Evolutionary conservation across 2,329 filamentous ascomycete species (phyloP).

Genomic region (Elsinoe fawcettii): DNA sequence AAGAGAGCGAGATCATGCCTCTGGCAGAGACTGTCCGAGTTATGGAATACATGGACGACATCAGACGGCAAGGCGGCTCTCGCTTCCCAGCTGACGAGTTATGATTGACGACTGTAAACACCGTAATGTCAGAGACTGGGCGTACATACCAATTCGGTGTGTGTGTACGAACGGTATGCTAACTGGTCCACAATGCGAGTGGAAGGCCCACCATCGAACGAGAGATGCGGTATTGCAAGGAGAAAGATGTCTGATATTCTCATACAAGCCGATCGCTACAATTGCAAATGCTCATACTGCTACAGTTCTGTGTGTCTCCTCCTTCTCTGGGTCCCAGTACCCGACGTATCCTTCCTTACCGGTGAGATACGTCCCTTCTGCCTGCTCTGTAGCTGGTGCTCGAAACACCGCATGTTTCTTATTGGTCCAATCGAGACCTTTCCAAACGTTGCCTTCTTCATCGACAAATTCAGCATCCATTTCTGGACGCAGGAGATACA

Average conservation of each 20-base stretch:
- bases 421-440: neutral
- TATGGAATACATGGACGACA: constrained; percentile 43
- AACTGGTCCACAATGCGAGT: too few species aligned
- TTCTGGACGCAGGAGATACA: constrained; percentile 23
- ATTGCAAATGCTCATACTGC: neutral
- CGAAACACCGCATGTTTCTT: neutral
- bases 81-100: constrained; percentile 20
- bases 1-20: constrained; percentile 38
- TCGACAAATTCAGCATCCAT: constrained; percentile 20
- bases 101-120: too few species aligned
- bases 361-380: neutral
- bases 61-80: constrained; percentile 32
- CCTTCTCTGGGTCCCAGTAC: neutral
- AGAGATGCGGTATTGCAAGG: too few species aligned
- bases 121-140: too few species aligned
- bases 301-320: neutral
- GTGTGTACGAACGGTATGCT: too few species aligned
- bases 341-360: neutral
- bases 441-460: constrained; percentile 14
- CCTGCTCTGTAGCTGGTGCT: neutral
- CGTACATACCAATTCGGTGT: too few species aligned
- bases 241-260: too few species aligned
- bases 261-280: too few species aligned
- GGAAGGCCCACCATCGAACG: too few species aligned
- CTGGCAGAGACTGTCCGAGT: constrained; percentile 41